These are phyloP conservation scores for Galerina sulciceps DNA, from an alignment of 768 basidiomycete species.

Conservation along the genomic window DNA sequence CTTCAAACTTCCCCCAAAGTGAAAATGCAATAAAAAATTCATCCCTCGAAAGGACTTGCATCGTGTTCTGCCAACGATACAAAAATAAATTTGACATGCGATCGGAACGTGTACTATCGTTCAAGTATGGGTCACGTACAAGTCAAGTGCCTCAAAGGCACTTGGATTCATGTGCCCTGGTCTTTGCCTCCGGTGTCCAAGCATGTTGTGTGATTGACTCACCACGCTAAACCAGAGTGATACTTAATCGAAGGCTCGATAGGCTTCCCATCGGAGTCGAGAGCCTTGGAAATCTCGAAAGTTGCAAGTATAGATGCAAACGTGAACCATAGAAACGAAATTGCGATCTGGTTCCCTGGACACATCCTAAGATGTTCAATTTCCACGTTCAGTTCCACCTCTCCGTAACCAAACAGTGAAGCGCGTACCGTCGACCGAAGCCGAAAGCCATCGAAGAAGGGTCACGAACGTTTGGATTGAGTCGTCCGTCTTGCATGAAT, in stretches of 20 bases:
- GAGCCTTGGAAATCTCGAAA: conserved; percentile 33
- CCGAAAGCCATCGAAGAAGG: background rate
- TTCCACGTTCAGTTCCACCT: background rate
- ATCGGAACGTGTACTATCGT: no score
- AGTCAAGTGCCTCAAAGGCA: no score
- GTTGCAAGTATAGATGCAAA: conserved; percentile 36
- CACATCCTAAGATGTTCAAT: conserved; percentile 30
- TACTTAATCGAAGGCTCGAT: conserved; percentile 22
- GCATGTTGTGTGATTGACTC: no score
- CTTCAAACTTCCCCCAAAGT: no score
- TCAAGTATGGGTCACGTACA: no score
- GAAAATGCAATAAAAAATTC: no score
- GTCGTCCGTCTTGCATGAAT: background rate
- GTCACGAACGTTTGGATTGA: background rate
- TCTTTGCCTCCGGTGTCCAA: no score
- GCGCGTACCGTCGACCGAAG: background rate
- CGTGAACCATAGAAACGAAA: conserved; percentile 28
- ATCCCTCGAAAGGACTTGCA: no score
- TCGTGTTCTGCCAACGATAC: no score
- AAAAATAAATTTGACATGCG: no score
- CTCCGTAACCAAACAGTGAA: no score
- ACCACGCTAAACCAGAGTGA: conserved; percentile 24
- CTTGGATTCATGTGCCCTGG: no score
- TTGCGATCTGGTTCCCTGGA: conserved; percentile 37
- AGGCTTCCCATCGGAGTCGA: conserved; percentile 30